phyloP scores from a whole-genome alignment of 2,329 filamentous ascomycete species.

The Helminthosporium solani region DNA sequence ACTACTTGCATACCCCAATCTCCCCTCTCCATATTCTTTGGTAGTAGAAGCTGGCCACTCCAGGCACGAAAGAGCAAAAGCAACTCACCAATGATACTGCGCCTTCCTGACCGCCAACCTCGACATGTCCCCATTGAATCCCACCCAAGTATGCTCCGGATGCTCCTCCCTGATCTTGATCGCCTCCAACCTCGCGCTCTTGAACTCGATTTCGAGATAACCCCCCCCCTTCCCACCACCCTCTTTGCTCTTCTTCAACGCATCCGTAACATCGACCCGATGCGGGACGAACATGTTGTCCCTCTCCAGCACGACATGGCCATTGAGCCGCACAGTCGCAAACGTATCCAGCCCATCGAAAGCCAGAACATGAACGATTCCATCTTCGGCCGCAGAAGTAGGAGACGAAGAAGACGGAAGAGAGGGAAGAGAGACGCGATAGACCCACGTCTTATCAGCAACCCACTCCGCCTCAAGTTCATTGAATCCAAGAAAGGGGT shows the following conservation, averaged over 20 bases:
- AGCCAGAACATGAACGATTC: slow-evolving; percentile 51
- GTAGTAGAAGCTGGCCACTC: no score
- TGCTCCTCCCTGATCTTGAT: slow-evolving; percentile 55
- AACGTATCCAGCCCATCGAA: slow-evolving; percentile 68
- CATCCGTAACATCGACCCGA: slow-evolving; percentile 53
- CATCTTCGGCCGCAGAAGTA: slow-evolving; percentile 21
- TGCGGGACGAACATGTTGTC: slow-evolving; percentile 67
- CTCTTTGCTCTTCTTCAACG: slow-evolving; percentile 42
- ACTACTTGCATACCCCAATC: no score
- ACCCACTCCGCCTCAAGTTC: slow-evolving; percentile 54
- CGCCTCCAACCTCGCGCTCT: slow-evolving; percentile 55
- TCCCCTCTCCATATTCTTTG: no score
- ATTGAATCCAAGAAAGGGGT: slow-evolving; percentile 54
- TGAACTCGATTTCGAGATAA: slow-evolving; percentile 58
- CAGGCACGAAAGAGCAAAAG: no score
- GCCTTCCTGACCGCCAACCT: slow-evolving; percentile 55
- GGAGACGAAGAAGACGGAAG: no score
- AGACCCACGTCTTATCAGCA: slow-evolving; percentile 50
- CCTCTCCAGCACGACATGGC: slow-evolving; percentile 52
- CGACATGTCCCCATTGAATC: slow-evolving; percentile 55
- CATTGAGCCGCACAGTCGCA: slow-evolving; percentile 59
- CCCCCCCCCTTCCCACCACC: slow-evolving; percentile 47
- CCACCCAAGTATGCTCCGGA: slow-evolving; percentile 57
- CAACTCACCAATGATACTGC: slow-evolving; percentile 49
- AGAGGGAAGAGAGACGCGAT: slow-evolving; percentile 41